Base-by-base conservation (phyloP, 176 grass and related monocot species). In the Carex scoparia region DNA sequence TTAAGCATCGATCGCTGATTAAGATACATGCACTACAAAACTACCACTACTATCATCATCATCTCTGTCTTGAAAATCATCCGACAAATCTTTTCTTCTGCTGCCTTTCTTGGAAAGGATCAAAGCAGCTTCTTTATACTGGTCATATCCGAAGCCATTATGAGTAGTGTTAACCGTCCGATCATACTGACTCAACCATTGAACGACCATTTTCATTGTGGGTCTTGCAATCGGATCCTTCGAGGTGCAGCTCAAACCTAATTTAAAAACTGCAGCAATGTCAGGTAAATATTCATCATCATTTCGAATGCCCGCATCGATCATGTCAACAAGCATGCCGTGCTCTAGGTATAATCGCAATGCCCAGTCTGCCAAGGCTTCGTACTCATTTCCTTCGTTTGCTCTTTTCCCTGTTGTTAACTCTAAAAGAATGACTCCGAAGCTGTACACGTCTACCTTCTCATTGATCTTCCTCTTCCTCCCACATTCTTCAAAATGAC, bases 371-470 rank as follows among this genome's bases (percentile, higher is more conserved):
- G 83, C 85, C 11, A 91, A 81, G 73, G 84, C 79, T 69, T 88
- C 91, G 61, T 90, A 42, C 12, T 77, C 88, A 0, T 72, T 89
- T 55, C 84, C 93, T 28, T 87, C 89, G 33, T 63, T 84, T 7
- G 83, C 79, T 30, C 7, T 32, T 73, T 84, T 87, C 15, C 89
- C 79, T 0, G 87, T 89, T 54, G 58, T 74, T 49, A 92, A 71
- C 73, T 92, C 94, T 78, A 95, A 13, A 8, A 95, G 85, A 84
- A 95, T 83, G 8, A 95, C 87, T 10, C 94, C 89, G 18, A 92
- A 95, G 75, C 90, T 89, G 27, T 86, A 95, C 0, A 92, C 90
- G 32, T 95, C 85, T 63, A 91, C 71, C 80, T 94, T 97, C 79
- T 90, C 90, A 61, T 80, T 87, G 42, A 94, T 82, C 11, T 89